phyloP scores from a whole-genome alignment of 202 grass and related monocot genomes.

The Panicum virgatum region DNA sequence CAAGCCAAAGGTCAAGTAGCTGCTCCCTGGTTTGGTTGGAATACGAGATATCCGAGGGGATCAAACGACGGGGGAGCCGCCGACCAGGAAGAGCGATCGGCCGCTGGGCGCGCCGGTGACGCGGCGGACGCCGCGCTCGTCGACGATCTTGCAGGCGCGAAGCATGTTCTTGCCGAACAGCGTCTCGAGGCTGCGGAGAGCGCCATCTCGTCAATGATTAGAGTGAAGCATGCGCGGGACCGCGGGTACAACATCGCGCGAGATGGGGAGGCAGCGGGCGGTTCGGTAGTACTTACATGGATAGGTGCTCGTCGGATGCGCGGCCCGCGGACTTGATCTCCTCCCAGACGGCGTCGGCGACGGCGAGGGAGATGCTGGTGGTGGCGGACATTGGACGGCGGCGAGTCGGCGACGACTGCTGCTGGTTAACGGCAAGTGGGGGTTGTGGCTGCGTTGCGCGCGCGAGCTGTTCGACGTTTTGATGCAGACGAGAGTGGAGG shows the following conservation, averaged over 20 bases:
- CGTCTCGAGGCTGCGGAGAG: conserved; percentile 55
- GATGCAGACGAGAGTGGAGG: neutral
- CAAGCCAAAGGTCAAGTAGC: neutral
- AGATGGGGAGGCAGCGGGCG: neutral
- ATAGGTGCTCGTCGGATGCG: conserved; percentile 79
- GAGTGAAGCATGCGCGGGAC: neutral
- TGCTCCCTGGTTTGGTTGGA: neutral
- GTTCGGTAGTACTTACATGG: conserved; percentile 48
- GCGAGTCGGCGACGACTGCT: neutral
- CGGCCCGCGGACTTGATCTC: conserved; percentile 62
- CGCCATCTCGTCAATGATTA: neutral
- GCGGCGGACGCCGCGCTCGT: conserved; percentile 74
- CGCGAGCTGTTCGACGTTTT: conserved; percentile 55
- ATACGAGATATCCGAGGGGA: neutral
- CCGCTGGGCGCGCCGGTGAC: conserved; percentile 71
- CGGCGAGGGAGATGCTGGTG: conserved; percentile 45
- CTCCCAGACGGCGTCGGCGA: conserved; percentile 56
- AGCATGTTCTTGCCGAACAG: conserved; percentile 94
- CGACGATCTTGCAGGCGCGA: conserved; percentile 83
- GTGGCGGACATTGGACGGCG: conserved; percentile 29
- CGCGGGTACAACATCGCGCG: neutral
- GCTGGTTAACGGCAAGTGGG: neutral
- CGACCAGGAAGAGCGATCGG: conserved; percentile 84
- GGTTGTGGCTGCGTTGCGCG: neutral
- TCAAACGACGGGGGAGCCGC: neutral